Base-by-base conservation (phyloP, 1,139 yeast genomes). In the Saccharomyces hybrid region DNA sequence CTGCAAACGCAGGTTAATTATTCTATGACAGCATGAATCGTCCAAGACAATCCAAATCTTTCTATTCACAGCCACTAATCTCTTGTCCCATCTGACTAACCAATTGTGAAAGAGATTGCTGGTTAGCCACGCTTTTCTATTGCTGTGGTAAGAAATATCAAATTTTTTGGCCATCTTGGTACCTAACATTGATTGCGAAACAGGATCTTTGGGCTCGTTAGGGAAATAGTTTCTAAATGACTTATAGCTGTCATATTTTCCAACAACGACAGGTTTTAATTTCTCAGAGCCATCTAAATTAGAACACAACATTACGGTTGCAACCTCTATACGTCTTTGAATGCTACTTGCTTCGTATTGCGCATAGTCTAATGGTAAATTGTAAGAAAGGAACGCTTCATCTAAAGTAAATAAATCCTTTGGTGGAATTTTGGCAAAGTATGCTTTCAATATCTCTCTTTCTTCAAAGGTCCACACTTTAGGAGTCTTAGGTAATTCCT, bases 381-480 rank as follows among this genome's bases (percentile, higher is more conserved):
- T 78, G 62, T 83, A 81, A 55, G 83, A 83, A 47, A 83, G 65
- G 63, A 80, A 82, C 34, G 84, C 78, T 64, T 83, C 88, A 62
- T 82, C 87, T 41, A 83, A 63, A 0, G 84, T 80, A 62, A 83
- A 83, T 6, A 83, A 72, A 65, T 82, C 84, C 52, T 73, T 74
- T 0, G 83, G 80, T 5, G 75, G 70, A 56, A 81, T 76, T 26
- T 63, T 60, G 9, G 66, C 57, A 27, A 70, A 61, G 8, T 60
- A 56, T 5, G 73, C 66, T 23, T 71, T 64, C 11, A 72, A 61
- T 38, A 78, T 65, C 52, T 73, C 73, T 61, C 84, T 76, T 56
- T 83, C 88, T 57, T 81, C 86, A 55, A 81, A 73, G 41, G 78
- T 75, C 88, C 88, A 83, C 3, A 82, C 79, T 60, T 81, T 82